A percentile compares a stretch with the other conserved stretches of the same genome.
These are phyloP conservation scores for Serpula lacrymans DNA, from an alignment of 768 basidiomycete genomes.

Conservation along the genomic window DNA sequence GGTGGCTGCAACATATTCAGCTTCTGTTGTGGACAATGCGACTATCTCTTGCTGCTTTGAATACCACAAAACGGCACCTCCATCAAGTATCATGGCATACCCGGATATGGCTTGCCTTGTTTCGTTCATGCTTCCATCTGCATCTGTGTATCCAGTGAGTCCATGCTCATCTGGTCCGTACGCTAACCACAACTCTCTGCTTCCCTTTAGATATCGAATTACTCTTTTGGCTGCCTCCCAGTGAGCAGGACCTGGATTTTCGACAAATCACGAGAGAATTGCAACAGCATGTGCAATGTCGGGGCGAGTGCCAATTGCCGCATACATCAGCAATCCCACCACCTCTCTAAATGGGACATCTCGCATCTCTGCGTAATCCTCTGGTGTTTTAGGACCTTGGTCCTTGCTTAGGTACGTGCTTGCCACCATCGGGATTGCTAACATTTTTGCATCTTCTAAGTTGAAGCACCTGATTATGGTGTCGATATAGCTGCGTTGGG, in stretches of 20 bases:
- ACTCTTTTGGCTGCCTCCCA: conserved; percentile 12
- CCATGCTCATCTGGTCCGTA: no score
- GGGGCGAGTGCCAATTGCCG: conserved; percentile 22
- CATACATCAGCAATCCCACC: conserved; percentile 27
- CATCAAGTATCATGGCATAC: conserved; percentile 21
- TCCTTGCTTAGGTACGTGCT: no score
- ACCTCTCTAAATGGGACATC: no score
- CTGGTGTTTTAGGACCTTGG: no score
- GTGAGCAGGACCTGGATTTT: conserved; percentile 2
- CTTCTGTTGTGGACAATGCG: conserved; percentile 31
- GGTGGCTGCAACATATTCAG: conserved; percentile 39
- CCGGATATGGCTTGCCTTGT: conserved; percentile 15
- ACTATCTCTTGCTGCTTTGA: conserved; percentile 28
- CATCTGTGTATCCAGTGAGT: conserved; percentile 11
- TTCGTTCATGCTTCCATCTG: no score
- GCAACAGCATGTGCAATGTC: conserved; percentile 29
- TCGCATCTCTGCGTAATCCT: no score
- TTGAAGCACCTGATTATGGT: conserved; percentile 7
- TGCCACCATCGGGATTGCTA: conserved; percentile 2
- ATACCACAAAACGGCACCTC: conserved; percentile 29
- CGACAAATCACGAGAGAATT: conserved; percentile 19
- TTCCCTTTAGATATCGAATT: conserved; percentile 9
- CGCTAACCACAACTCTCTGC: neutral
- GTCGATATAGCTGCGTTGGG: conserved; percentile 15
- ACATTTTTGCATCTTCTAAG: conserved; percentile 11